Percentiles rank a stretch among this genome's conserved stretches.
Conservation (phyloP, 129 eudicot genomes). For the Ambrosia artemisiifolia region DNA sequence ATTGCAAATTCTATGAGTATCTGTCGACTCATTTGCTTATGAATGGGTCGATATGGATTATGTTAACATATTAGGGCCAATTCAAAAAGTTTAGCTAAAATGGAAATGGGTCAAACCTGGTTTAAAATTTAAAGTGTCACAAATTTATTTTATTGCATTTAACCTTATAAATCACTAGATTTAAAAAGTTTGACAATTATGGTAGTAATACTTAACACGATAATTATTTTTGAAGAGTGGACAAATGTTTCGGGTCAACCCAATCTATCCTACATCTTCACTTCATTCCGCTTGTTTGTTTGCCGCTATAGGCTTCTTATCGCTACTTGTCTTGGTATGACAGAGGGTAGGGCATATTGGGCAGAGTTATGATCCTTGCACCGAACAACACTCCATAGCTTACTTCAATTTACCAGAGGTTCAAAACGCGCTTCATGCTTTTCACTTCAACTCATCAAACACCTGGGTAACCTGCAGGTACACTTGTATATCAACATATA, state of each 20-base stretch:
- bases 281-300: neutral
- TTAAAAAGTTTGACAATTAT: no score
- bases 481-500: constrained; percentile 1
- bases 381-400: constrained; percentile 70
- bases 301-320: neutral
- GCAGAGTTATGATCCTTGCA: constrained; percentile 91
- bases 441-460: constrained; percentile 31
- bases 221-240: neutral
- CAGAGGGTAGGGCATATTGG: constrained; percentile 63
- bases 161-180: neutral
- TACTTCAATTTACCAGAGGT: constrained; percentile 95
- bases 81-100: neutral
- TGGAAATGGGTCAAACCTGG: neutral
- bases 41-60: neutral
- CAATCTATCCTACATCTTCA: neutral
- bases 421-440: constrained; percentile 85
- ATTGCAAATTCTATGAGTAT: neutral
- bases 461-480: constrained; percentile 96
- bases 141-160: neutral
- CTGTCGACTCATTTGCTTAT: neutral
- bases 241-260: neutral
- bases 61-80: neutral
- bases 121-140: neutral
- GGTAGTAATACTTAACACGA: neutral
- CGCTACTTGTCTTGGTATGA: constrained; percentile 6